These are phyloP conservation scores for Fusarium neocosmosporiellum DNA, from an alignment of 2,329 filamentous ascomycete species.

Conservation along the genomic window DNA sequence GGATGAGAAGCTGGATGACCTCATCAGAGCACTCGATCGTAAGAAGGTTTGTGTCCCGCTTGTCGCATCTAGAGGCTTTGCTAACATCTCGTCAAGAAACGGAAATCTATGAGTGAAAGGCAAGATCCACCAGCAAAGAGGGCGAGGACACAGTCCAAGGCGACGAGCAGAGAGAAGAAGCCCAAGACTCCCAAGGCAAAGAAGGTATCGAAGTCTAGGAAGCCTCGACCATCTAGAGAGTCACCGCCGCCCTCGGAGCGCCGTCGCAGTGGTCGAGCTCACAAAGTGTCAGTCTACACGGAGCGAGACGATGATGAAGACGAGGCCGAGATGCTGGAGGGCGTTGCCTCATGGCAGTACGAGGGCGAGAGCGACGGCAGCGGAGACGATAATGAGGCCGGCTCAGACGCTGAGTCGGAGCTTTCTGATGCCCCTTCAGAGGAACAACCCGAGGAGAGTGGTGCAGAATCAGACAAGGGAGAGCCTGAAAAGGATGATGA, in stretches of 20 bases:
- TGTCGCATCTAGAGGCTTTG: not conserved
- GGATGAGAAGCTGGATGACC: slow-evolving; percentile 79
- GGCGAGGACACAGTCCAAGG: slow-evolving; percentile 51
- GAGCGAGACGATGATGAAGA: slow-evolving; percentile 69
- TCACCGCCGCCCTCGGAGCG: slow-evolving; percentile 57
- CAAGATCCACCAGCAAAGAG: slow-evolving; percentile 56
- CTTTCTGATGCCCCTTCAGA: slow-evolving; percentile 37
- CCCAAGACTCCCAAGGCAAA: slow-evolving; percentile 50
- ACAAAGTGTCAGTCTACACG: slow-evolving; percentile 61
- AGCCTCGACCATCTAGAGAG: slow-evolving; percentile 43
- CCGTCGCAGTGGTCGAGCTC: slow-evolving; percentile 66
- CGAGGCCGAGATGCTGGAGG: slow-evolving; percentile 71
- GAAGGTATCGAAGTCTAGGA: slow-evolving; percentile 50
- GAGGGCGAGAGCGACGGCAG: slow-evolving; percentile 43
- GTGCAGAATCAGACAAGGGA: slow-evolving; percentile 20
- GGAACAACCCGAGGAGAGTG: slow-evolving; percentile 20
- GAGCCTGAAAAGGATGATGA: slow-evolving; percentile 4
- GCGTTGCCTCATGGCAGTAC: slow-evolving; percentile 70
- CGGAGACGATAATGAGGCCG: slow-evolving; percentile 33
- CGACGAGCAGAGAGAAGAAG: slow-evolving; percentile 53
- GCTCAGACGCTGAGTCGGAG: slow-evolving; percentile 32
- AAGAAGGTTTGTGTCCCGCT: slow-evolving; percentile 67
- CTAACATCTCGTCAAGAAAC: slow-evolving; percentile 59
- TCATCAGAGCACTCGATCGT: slow-evolving; percentile 73
- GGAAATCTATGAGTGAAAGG: slow-evolving; percentile 65